Evolutionary conservation across 805 yeast species (phyloP).

Genomic region (Lachancea sp.): DNA sequence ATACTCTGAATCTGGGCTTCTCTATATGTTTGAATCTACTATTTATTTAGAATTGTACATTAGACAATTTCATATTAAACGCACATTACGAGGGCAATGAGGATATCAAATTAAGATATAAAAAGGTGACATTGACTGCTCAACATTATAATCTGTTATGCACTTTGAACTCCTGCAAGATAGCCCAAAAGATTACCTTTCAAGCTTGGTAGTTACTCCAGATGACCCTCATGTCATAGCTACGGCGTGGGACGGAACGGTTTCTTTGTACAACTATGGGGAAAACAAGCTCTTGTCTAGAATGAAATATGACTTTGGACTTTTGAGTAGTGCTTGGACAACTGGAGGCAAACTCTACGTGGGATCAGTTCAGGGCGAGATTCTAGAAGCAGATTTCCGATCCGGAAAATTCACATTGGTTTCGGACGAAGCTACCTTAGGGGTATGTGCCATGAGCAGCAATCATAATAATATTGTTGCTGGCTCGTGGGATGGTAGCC

Average conservation of each 20-base stretch:
- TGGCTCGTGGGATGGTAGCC: constrained; percentile 57
- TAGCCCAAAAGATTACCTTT: constrained; percentile 24
- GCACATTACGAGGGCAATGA: background rate
- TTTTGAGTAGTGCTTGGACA: constrained; percentile 17
- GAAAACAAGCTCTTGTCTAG: constrained; percentile 10
- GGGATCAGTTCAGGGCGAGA: constrained; percentile 51
- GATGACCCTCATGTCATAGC: constrained; percentile 37
- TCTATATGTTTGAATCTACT: no score
- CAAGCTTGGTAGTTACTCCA: constrained; percentile 22
- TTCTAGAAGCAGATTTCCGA: constrained; percentile 47
- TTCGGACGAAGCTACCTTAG: constrained; percentile 35
- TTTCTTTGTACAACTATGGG: constrained; percentile 39
- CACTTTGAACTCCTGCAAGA: constrained; percentile 5
- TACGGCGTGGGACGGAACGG: constrained; percentile 53
- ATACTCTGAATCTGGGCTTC: no score
- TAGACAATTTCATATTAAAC: no score
- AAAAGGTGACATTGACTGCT: background rate
- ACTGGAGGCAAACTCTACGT: constrained; percentile 33
- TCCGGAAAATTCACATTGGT: constrained; percentile 28
- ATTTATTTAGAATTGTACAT: no score
- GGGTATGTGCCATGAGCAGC: constrained; percentile 34
- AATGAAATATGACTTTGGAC: constrained; percentile 12
- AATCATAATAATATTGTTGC: constrained; percentile 37
- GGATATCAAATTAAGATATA: background rate
- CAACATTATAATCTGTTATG: constrained; percentile 11